These are phyloP conservation scores for Xylariales sp. DNA, from an alignment of 2,329 filamentous ascomycete species.

Conservation along the genomic window DNA sequence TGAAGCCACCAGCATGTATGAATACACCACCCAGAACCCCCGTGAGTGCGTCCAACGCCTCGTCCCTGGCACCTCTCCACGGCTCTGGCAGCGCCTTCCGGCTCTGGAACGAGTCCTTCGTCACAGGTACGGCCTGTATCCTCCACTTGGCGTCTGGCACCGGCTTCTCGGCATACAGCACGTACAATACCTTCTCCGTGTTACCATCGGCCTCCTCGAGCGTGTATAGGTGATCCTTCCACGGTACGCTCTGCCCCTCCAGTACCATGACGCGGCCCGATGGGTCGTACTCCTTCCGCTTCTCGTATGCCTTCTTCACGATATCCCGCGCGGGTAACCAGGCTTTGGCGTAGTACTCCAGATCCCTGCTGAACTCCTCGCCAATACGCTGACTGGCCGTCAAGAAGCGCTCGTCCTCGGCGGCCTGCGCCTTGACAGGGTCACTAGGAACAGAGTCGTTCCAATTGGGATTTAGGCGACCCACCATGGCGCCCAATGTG, in stretches of 20 bases:
- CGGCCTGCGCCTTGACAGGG: slow-evolving; percentile 57
- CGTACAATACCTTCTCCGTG: slow-evolving; percentile 61
- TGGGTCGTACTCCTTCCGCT: slow-evolving; percentile 62
- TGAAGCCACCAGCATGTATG: slow-evolving; percentile 91
- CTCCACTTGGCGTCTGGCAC: slow-evolving; percentile 80
- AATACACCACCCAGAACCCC: slow-evolving; percentile 77
- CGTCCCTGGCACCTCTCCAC: slow-evolving; percentile 88
- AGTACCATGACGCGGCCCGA: slow-evolving; percentile 79
- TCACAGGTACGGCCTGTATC: slow-evolving; percentile 84
- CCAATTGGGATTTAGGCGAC: slow-evolving; percentile 73
- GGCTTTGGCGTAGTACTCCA: slow-evolving; percentile 67
- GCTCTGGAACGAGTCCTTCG: slow-evolving; percentile 83
- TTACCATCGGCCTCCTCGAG: slow-evolving; percentile 58
- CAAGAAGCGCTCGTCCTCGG: slow-evolving; percentile 77
- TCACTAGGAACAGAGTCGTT: slow-evolving; percentile 59
- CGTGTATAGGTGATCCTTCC: slow-evolving; percentile 93
- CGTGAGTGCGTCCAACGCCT: slow-evolving; percentile 69
- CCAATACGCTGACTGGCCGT: slow-evolving; percentile 79
- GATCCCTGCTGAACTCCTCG: slow-evolving; percentile 76
- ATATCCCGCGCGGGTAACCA: slow-evolving; percentile 87
- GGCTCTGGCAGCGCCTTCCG: slow-evolving; percentile 84
- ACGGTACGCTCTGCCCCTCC: slow-evolving; percentile 72
- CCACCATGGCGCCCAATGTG: slow-evolving; percentile 78
- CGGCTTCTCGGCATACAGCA: slow-evolving; percentile 83
- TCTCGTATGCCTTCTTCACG: slow-evolving; percentile 70